phyloP scores from a whole-genome alignment of 2,329 filamentous ascomycete genomes.

The Alternaria brassicicola region DNA sequence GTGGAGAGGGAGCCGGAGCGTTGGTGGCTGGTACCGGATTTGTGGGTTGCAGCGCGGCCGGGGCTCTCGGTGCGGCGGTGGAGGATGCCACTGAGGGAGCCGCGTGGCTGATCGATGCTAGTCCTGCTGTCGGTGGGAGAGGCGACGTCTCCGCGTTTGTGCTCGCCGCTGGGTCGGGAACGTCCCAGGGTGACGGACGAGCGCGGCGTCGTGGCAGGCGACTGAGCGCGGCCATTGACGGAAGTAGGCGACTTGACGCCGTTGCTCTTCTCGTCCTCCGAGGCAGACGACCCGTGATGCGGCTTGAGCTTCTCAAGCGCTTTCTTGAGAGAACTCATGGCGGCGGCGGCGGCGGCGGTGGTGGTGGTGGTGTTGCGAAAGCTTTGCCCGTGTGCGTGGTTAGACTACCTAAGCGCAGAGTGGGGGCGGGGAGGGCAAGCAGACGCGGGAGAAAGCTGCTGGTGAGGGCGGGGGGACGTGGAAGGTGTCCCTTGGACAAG shows the following conservation, averaged over 20 bases:
- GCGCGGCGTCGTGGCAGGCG: conserved; percentile 35
- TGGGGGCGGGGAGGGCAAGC: conserved; percentile 38
- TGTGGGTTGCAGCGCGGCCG: conserved; percentile 32
- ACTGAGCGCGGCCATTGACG: conserved; percentile 34
- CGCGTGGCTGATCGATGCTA: conserved; percentile 38
- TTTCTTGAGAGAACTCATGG: conserved; percentile 53
- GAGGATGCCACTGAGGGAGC: conserved; percentile 44
- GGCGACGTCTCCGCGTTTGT: conserved; percentile 38
- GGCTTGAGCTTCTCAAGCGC: conserved; percentile 53
- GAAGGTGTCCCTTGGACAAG: not conserved
- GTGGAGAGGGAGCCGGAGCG: conserved; percentile 36
- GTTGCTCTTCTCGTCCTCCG: conserved; percentile 45
- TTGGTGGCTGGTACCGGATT: conserved; percentile 11
- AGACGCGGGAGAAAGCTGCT: conserved; percentile 19
- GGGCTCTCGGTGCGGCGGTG: conserved; percentile 47
- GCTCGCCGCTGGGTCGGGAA: conserved; percentile 42
- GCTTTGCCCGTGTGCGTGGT: conserved; percentile 34
- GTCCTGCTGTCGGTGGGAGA: conserved; percentile 40
- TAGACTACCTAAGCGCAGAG: conserved; percentile 36
- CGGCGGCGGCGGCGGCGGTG: too few species aligned
- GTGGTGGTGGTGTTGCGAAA: conserved; percentile 19
- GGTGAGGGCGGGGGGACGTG: not conserved
- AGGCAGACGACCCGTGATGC: conserved; percentile 37
- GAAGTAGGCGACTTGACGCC: conserved; percentile 36
- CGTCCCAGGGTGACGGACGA: conserved; percentile 35